Evolutionary conservation across 2,329 filamentous ascomycete genomes (phyloP).

Genomic region (Epichloe hybrida): DNA sequence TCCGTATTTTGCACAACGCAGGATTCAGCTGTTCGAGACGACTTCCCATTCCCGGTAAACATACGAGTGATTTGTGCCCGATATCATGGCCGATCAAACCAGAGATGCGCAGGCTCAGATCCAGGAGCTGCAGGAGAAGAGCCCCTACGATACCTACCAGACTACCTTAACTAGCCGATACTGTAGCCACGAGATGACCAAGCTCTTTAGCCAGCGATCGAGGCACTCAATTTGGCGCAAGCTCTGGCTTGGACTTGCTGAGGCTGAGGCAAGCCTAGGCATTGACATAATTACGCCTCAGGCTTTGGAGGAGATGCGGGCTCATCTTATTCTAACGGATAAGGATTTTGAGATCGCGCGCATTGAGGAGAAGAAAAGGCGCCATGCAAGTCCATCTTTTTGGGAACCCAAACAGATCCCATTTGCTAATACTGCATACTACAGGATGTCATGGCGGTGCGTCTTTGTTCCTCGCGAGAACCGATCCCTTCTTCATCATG

Average conservation of each 20-base stretch:
- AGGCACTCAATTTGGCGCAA: slow-evolving; percentile 46
- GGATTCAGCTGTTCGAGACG: no score
- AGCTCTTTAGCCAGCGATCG: no score
- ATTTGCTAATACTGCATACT: slow-evolving; percentile 5
- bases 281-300: slow-evolving; percentile 56
- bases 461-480: slow-evolving; percentile 7
- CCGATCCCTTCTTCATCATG: background rate
- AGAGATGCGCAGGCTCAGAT: slow-evolving; percentile 5
- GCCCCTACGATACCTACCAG: slow-evolving; percentile 11
- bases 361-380: slow-evolving; percentile 60
- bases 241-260: slow-evolving; percentile 78
- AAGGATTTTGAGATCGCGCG: slow-evolving; percentile 62
- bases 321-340: slow-evolving; percentile 62
- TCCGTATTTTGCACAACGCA: no score
- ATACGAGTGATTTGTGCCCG: no score
- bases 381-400: slow-evolving; percentile 30
- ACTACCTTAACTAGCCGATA: no score
- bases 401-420: background rate
- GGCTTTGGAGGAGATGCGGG: slow-evolving; percentile 63
- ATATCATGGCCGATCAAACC: slow-evolving; percentile 1
- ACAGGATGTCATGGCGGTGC: slow-evolving; percentile 43
- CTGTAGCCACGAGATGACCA: no score
- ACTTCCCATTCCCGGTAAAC: no score
- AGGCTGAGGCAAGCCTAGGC: slow-evolving; percentile 69
- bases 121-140: slow-evolving; percentile 6